Conservation (phyloP, 2,329 filamentous ascomycete genomes). For the Botrytis squamosa region DNA sequence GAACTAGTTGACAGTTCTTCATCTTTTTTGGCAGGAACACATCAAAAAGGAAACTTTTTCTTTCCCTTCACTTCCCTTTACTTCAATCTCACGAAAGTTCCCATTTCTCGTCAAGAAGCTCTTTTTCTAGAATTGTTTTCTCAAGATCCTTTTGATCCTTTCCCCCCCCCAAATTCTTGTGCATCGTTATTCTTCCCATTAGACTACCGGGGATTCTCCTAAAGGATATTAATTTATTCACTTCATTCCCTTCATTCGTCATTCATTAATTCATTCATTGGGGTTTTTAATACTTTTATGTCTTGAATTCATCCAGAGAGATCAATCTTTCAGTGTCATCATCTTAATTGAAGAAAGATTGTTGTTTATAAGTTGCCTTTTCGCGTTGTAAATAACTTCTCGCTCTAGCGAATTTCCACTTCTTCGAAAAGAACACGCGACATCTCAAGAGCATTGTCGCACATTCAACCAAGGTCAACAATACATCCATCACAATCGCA, state of each 20-base stretch:
- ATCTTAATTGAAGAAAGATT: neutral
- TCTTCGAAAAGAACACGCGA: conserved; percentile 19
- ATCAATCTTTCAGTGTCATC: neutral
- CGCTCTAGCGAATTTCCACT: conserved; percentile 19
- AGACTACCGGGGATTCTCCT: neutral
- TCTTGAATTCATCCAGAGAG: conserved; percentile 8
- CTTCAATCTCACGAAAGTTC: neutral
- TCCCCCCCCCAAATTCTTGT: neutral
- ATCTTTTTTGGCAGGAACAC: conserved; percentile 7
- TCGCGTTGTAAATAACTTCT: conserved; percentile 21
- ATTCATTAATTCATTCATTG: conserved; percentile 16
- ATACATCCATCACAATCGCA: neutral
- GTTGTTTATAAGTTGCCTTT: conserved; percentile 14
- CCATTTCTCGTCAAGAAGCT: neutral
- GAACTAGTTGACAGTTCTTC: conserved; percentile 4
- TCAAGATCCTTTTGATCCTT: neutral
- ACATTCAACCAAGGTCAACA: neutral
- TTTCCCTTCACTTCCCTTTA: conserved; percentile 5
- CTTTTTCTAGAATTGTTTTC: neutral
- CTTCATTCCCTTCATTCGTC: conserved; percentile 10
- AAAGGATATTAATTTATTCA: conserved; percentile 13
- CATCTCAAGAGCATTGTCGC: neutral
- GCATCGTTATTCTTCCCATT: conserved; percentile 8
- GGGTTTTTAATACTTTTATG: conserved; percentile 2
- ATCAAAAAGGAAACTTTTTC: conserved; percentile 17